Base-by-base conservation (phyloP, 1,139 yeast genomes). In the Pichia sp. region DNA sequence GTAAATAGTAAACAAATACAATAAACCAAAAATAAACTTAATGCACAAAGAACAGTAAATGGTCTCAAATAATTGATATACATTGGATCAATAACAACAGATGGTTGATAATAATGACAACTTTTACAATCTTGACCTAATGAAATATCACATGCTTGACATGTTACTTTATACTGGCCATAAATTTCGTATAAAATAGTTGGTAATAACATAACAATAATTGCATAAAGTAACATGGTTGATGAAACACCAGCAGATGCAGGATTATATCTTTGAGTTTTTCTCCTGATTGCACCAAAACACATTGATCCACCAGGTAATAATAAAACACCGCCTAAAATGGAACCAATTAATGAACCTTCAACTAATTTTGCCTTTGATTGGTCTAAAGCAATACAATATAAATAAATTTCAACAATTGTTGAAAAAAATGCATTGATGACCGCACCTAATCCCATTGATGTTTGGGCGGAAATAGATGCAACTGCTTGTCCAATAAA, bases 371-470 rank as follows among this genome's bases (percentile, higher is more conserved):
- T 77, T 3, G 95, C 95, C 58, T 93, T 91, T 2, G 80, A 74
- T 59, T 88, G 95, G 43, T 76, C 70, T 48, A 91, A 68, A 0
- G 99, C 98, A 19, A 91, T 95, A 60, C 95, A 83, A 59, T 91
- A 91, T 39, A 91, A 67, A 60, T 82, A 91, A 21, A 91, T 86
- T 59, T 91, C 99, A 13, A 91, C 97, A 40, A 93, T 74, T 0
- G 98, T 89, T 1, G 98, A 89, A 70, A 91, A 91, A 56, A 93
- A 89, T 1, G 99, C 99, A 62, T 91, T 91, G 53, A 91, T 88
- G 1, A 89, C 96, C 2, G 99, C 98, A 67, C 98, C 98, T 50
- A 91, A 80, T n/a, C 97, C 96, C 97, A 91, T 91, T 0, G 97
- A 89, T 1, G 96, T 87, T 64, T 93, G 98, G 0, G 98, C 97